Conservation (phyloP, 2,329 filamentous ascomycete genomes). For the Colletotrichum lentis region DNA sequence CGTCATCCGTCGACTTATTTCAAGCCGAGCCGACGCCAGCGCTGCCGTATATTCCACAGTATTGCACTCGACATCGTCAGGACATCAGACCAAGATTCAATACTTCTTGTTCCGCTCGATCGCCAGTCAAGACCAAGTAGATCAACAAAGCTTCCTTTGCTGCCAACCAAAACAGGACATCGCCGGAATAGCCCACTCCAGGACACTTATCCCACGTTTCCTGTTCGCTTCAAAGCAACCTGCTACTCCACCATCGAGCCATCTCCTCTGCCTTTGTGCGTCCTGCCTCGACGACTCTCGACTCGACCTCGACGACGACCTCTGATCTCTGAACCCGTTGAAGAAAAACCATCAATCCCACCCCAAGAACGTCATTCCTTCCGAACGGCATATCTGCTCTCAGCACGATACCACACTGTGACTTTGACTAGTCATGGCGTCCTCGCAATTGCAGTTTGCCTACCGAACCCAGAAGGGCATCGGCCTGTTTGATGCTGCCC, state of each 20-base stretch:
- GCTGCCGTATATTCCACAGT: slow-evolving; percentile 7
- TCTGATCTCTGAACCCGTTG: slow-evolving; percentile 20
- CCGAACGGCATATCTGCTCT: slow-evolving; percentile 41
- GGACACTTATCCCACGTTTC: background rate
- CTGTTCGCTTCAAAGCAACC: slow-evolving; percentile 11
- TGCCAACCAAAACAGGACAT: slow-evolving; percentile 12
- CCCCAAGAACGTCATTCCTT: slow-evolving; percentile 38
- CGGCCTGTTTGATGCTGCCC: slow-evolving; percentile 90
- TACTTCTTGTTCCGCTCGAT: slow-evolving; percentile 3
- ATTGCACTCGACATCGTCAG: slow-evolving; percentile 18
- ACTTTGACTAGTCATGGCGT: slow-evolving; percentile 94
- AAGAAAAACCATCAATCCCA: slow-evolving; percentile 40
- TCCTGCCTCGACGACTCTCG: slow-evolving; percentile 15
- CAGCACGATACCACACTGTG: slow-evolving; percentile 64
- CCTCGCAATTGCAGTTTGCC: slow-evolving; percentile 90
- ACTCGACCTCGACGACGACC: slow-evolving; percentile 15
- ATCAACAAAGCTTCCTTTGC: slow-evolving; percentile 34
- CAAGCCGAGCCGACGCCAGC: slow-evolving; percentile 16
- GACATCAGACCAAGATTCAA: slow-evolving; percentile 7
- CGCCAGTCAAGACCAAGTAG: slow-evolving; percentile 12
- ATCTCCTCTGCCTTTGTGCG: slow-evolving; percentile 34
- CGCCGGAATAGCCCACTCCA: slow-evolving; percentile 11
- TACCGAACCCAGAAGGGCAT: slow-evolving; percentile 97
- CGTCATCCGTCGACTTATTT: slow-evolving; percentile 26
- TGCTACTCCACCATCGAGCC: slow-evolving; percentile 11